Evolutionary conservation across 805 yeast genomes (phyloP).

Genomic region (Metschnikowia bowlesiae): DNA sequence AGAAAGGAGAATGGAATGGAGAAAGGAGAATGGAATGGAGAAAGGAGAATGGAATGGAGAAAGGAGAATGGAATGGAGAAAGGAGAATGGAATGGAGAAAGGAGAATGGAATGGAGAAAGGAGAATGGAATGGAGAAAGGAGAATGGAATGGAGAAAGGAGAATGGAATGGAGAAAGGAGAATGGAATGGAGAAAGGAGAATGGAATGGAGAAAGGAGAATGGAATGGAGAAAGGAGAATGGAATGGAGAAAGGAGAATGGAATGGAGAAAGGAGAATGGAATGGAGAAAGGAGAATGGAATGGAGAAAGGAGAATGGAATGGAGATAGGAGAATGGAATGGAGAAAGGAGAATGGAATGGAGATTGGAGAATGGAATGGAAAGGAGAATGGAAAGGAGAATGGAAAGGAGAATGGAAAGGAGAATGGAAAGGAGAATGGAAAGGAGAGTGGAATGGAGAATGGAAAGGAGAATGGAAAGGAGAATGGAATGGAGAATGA

Average conservation of each 20-base stretch:
- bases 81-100: neutral
- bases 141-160: neutral
- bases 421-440: neutral
- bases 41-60: too few species aligned
- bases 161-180: too few species aligned
- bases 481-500: neutral
- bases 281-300: neutral
- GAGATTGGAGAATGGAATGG: neutral
- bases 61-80: neutral
- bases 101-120: too few species aligned
- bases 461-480: neutral
- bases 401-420: neutral
- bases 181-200: neutral
- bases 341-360: neutral
- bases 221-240: neutral
- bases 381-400: too few species aligned
- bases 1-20: neutral
- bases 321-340: too few species aligned
- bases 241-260: neutral
- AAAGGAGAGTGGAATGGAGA: neutral
- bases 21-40: neutral
- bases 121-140: neutral
- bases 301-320: neutral
- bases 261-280: too few species aligned
- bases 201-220: neutral